Conservation (phyloP, 495 filamentous ascomycete species). For the Cercophora newfieldiana region DNA sequence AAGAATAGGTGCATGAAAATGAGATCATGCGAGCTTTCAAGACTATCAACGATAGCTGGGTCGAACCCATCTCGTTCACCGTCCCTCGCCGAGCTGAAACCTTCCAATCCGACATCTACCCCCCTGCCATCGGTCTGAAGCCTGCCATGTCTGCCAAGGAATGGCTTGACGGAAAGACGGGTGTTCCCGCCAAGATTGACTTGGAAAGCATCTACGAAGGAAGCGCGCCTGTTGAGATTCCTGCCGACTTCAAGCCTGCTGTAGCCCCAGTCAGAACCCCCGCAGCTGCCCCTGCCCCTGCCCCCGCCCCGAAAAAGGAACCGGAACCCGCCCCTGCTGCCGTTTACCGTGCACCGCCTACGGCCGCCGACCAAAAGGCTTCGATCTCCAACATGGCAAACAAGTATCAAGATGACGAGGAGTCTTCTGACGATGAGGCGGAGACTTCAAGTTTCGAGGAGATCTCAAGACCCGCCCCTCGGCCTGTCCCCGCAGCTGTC, state of each 20-base stretch:
- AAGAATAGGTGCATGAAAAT: constrained; percentile 76
- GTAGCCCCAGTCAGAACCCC: constrained; percentile 35
- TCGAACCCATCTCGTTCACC: constrained; percentile 96
- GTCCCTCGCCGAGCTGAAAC: constrained; percentile 93
- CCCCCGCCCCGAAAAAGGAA: constrained; percentile 56
- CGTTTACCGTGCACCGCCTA: constrained; percentile 58
- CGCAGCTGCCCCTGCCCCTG: constrained; percentile 49
- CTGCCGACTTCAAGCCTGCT: constrained; percentile 67
- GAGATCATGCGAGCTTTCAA: constrained; percentile 96
- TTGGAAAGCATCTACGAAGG: constrained; percentile 90
- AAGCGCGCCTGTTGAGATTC: constrained; percentile 69
- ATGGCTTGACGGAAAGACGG: constrained; percentile 84
- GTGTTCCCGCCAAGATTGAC: constrained; percentile 84
- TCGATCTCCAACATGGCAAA: constrained; percentile 81
- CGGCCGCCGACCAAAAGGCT: constrained; percentile 77
- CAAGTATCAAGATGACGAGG: constrained; percentile 79
- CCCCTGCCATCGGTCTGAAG: constrained; percentile 72
- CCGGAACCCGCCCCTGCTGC: constrained; percentile 50
- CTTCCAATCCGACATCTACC: constrained; percentile 97
- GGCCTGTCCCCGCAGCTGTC: constrained; percentile 30
- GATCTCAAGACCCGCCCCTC: constrained; percentile 58
- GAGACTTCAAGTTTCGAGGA: constrained; percentile 84
- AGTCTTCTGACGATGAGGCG: constrained; percentile 55
- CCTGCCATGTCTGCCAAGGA: constrained; percentile 77
- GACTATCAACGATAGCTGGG: constrained; percentile 89